phyloP scores from a whole-genome alignment of 2,329 filamentous ascomycete genomes.

The Paraphaeosphaeria sporulosa region DNA sequence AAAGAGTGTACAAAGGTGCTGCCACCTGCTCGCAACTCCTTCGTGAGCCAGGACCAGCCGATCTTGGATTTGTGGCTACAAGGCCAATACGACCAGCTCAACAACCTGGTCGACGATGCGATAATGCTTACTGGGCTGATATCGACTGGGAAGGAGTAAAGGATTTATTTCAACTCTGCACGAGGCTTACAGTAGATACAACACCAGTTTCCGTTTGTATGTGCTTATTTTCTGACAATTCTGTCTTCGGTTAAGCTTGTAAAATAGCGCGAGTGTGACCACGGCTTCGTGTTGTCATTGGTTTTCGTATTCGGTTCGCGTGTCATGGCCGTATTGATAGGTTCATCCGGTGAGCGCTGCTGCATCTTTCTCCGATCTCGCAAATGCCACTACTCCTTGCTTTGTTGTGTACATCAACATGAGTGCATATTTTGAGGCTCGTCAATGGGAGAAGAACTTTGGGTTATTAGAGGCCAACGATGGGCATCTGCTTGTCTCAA shows the following conservation, averaged over 20 bases:
- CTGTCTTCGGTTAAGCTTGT: neutral
- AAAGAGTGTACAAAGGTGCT: conserved; percentile 64
- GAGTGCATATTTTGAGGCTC: neutral
- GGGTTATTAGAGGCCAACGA: conserved; percentile 1
- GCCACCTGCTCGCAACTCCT: conserved; percentile 38
- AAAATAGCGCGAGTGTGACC: neutral
- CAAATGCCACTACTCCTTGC: neutral
- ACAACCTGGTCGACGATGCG: conserved; percentile 43
- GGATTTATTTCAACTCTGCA: neutral
- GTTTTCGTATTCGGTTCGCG: conserved; percentile 6
- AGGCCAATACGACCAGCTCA: conserved; percentile 43
- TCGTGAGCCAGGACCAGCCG: conserved; percentile 37
- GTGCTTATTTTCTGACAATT: neutral
- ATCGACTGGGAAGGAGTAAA: conserved; percentile 11
- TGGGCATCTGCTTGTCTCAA: neutral
- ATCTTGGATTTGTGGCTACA: conserved; percentile 42
- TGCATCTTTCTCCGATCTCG: neutral
- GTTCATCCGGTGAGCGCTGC: neutral
- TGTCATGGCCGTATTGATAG: neutral
- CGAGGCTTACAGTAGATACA: neutral
- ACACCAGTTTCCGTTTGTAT: too few relatives aligned
- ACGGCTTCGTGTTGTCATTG: neutral
- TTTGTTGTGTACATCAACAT: neutral
- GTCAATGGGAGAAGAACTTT: neutral
- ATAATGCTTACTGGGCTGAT: conserved; percentile 42